Conservation (phyloP, 2,329 filamentous ascomycete genomes). For the Sporothrix variecibatus region DNA sequence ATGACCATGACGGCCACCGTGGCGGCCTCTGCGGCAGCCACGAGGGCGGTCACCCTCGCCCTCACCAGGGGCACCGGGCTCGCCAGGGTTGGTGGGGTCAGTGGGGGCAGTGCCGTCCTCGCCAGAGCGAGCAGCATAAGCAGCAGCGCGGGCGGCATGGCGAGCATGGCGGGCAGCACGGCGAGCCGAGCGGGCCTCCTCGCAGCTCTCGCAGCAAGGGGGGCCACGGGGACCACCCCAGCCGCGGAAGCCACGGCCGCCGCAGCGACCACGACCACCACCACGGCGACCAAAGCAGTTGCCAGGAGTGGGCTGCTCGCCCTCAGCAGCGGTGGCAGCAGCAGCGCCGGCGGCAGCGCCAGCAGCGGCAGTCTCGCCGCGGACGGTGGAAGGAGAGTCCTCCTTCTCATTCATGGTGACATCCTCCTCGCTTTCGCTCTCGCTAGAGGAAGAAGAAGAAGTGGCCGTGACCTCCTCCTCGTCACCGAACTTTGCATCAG, state of each 20-base stretch:
- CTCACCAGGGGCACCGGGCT: background rate
- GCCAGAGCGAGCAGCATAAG: background rate
- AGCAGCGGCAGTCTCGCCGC: conserved; percentile 11
- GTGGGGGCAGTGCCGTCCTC: background rate
- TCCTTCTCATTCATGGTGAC: conserved; percentile 37
- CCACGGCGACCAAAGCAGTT: background rate
- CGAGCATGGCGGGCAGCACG: conserved; percentile 8
- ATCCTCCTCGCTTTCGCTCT: conserved; percentile 27
- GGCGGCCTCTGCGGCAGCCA: conserved; percentile 5
- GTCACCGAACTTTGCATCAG: conserved; percentile 24
- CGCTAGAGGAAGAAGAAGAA: conserved; percentile 20
- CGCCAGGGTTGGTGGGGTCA: background rate
- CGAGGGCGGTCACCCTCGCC: background rate
- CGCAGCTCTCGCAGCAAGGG: conserved; percentile 14
- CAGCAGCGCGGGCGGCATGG: conserved; percentile 10
- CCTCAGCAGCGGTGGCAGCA: conserved; percentile 25
- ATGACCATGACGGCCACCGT: conserved; percentile 16
- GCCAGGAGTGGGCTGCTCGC: background rate
- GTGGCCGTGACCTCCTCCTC: conserved; percentile 7
- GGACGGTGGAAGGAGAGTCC: conserved; percentile 33
- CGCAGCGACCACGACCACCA: background rate
- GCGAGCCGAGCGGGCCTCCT: background rate
- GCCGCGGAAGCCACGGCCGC: conserved; percentile 2
- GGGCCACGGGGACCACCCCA: background rate
- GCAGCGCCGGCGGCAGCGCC: background rate